Base-by-base conservation (phyloP, 106 monocot species). In the Triglochin maritima region DNA sequence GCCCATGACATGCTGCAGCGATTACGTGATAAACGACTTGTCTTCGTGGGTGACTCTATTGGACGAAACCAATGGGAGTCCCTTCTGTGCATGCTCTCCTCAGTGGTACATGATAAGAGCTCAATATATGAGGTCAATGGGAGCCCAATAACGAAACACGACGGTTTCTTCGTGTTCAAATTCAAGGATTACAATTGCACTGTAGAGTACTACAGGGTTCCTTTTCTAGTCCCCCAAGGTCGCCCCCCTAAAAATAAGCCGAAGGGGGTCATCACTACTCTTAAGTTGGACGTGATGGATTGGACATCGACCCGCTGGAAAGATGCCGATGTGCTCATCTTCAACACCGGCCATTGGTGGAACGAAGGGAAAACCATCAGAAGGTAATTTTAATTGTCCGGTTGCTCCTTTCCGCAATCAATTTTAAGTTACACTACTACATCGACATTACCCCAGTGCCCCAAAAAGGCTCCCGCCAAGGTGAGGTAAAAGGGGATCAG, bases 311-410 rank as follows among this genome's bases (percentile, higher is more conserved):
- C 17, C 9, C n/a, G 55, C 3, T 76, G 76, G 76, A 68, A 29
- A 13, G 62, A 60, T 68, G 76, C 76, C 11, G 69, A 76, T 47
- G 13, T 76, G 6, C 45, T 76, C 48, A 44, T 76, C 15, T 76
- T 76, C 47, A 76, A 76, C 69, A 60, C 69, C 43, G 76, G 76
- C 3, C 76, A 76, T 44, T 76, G 76, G 76, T 76, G 76, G 76
- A 76, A 62, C 69, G 51, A 69, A 4, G 69, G 63, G 47, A 76
- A 76, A 47, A 76, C 76, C 17, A 54, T 63, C 17, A 15, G 69
- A 62, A 56, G 76, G 75, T 76, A 62, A 47, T 53, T 72, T 2
- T 44, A 55, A 55, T 55, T 55, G 8, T 12, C 55, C 14, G 55
- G 13, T 56, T n/a, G 6, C 46, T 68, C 12, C 47, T 64, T 4